phyloP scores from a whole-genome alignment of 1,284 basidiomycete species.

The Cerrena zonata region DNA sequence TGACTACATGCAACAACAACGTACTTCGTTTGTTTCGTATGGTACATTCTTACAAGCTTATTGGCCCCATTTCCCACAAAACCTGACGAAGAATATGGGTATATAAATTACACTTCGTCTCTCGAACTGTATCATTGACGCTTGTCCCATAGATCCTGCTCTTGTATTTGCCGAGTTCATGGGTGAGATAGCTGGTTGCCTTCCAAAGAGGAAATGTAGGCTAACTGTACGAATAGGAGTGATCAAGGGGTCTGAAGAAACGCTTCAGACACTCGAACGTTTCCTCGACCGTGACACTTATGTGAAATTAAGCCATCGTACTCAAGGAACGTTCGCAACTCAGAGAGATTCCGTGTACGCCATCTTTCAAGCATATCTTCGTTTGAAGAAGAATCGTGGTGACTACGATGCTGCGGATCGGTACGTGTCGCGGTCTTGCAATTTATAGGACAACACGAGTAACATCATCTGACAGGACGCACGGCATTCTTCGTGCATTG shows the following conservation, averaged over 20 bases:
- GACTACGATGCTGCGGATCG: slow-evolving; percentile 62
- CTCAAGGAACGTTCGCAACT: slow-evolving; percentile 49
- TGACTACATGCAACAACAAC: slow-evolving; percentile 24
- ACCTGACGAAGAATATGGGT: slow-evolving; percentile 53
- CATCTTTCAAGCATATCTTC: slow-evolving; percentile 51
- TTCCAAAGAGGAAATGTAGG: background rate
- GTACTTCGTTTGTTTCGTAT: slow-evolving; percentile 39
- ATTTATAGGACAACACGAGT: background rate
- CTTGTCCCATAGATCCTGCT: slow-evolving; percentile 41
- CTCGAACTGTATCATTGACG: background rate
- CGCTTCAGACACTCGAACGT: slow-evolving; percentile 31
- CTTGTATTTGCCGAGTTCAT: slow-evolving; percentile 68
- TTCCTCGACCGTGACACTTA: slow-evolving; percentile 45
- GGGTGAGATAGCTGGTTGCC: slow-evolving; percentile 32
- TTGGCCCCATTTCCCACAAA: slow-evolving; percentile 60
- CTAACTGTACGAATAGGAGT: slow-evolving; percentile 38
- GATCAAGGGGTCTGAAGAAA: slow-evolving; percentile 59
- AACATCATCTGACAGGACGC: slow-evolving; percentile 28
- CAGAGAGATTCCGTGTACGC: slow-evolving; percentile 46
- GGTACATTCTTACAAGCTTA: slow-evolving; percentile 48
- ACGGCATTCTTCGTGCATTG: slow-evolving; percentile 42
- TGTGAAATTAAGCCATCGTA: slow-evolving; percentile 41
- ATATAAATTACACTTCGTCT: slow-evolving; percentile 8
- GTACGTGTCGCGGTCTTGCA: slow-evolving; percentile 38
- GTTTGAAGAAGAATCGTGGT: slow-evolving; percentile 37